Base-by-base conservation (phyloP, 1,284 basidiomycete species). In the Athelia psychrophila region DNA sequence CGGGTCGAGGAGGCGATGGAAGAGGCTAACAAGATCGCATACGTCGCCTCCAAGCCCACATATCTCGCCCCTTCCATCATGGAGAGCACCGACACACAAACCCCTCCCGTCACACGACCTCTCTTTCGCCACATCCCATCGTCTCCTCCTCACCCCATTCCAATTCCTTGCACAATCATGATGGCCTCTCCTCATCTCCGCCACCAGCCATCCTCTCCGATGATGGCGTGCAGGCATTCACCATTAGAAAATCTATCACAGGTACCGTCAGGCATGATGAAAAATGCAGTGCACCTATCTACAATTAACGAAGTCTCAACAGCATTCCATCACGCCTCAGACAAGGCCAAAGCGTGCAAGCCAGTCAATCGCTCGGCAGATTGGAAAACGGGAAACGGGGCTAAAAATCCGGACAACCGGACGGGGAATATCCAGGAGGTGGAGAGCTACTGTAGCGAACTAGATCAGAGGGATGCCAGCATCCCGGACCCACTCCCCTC, bases 1-100 rank as follows among this genome's bases (percentile, higher is more conserved):
- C 67, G 69, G 0, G 56, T 77, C 4, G 52, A 54, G 1, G 53
- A 56, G 3, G 72, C 71, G 1, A 53, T 71, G 24, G 32, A 63
- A 12, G 58, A 58, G n/a, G 71, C 69, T 1, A 72, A 75, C 48
- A 50, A 45, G 23, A 53, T 58, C 0, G 67, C 66, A 13, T 63
- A 60, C 46, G 55, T 70, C 3, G 64, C 65, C 2, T 1, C 42
- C 20, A 49, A 51, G 3, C 47, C 46, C 42, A 47, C 36, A 50
- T 16, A 23, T 23, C 16, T 44, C 46, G 16, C 25, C 51, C n/a
- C 13, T n/a, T n/a, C n/a, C 18, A 40, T 18, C 16, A 42, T 47
- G 33, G 19, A 49, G 19, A 49, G 49, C 8, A 18, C 50, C 27
- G 20, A 13, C 13, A 33, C 47, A 12, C 30, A 6, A 3, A 27